Evolutionary conservation across 352 stramenopile genomes (phyloP).

Genomic region (Pythium inflatum): DNA sequence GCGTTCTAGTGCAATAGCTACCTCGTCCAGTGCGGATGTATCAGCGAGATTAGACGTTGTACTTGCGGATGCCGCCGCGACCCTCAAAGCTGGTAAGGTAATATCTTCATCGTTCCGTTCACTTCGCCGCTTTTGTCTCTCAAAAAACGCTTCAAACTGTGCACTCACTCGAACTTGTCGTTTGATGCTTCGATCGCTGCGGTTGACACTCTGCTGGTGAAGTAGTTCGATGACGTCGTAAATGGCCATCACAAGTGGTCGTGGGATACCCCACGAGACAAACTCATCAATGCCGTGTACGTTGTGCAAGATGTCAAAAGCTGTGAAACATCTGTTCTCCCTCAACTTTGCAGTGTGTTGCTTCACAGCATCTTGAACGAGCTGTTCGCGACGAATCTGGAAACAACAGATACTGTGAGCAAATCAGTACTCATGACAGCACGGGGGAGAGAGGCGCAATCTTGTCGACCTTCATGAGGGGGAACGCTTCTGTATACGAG

Average conservation of each 20-base stretch:
- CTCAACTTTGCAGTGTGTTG: slow-evolving; percentile 42
- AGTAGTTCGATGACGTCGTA: slow-evolving; percentile 62
- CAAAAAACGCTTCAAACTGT: slow-evolving; percentile 45
- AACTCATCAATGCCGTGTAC: slow-evolving; percentile 53
- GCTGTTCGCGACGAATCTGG: slow-evolving; percentile 67
- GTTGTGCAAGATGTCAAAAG: slow-evolving; percentile 62
- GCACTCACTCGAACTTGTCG: slow-evolving; percentile 47
- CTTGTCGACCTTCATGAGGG: slow-evolving; percentile 48
- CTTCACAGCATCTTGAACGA: slow-evolving; percentile 46
- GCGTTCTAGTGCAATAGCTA: slow-evolving; percentile 39
- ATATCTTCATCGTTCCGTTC: not conserved
- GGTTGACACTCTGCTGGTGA: slow-evolving; percentile 43
- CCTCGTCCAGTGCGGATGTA: slow-evolving; percentile 22
- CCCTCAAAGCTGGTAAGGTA: not conserved
- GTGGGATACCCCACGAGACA: slow-evolving; percentile 54
- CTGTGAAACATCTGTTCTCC: slow-evolving; percentile 55
- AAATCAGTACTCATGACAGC: too few relatives aligned
- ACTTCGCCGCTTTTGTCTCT: not conserved
- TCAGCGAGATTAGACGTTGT: not conserved
- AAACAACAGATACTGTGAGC: too few relatives aligned
- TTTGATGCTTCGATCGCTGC: slow-evolving; percentile 48
- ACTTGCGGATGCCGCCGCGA: not conserved
- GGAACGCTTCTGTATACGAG: slow-evolving; percentile 43
- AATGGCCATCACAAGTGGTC: slow-evolving; percentile 49
- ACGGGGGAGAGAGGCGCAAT: not conserved